phyloP scores from a whole-genome alignment of 2,329 filamentous ascomycete genomes.

The Coniochaeta sp. region DNA sequence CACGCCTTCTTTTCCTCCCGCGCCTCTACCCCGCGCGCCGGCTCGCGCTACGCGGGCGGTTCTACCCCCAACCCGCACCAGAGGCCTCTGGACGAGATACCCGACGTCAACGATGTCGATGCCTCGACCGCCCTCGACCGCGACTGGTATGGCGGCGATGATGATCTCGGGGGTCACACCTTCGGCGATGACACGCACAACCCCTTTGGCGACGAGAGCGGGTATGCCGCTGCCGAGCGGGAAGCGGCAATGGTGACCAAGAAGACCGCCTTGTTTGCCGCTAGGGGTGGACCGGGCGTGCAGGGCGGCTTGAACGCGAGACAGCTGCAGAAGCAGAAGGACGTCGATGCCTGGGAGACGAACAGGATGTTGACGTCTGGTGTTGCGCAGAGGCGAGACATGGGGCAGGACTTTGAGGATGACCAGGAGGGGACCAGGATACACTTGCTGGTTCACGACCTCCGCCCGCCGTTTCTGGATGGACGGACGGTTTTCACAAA shows the following conservation, averaged over 20 bases:
- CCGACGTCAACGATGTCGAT: slow-evolving; percentile 58
- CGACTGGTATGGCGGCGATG: slow-evolving; percentile 89
- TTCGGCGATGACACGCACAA: slow-evolving; percentile 92
- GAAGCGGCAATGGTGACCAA: slow-evolving; percentile 72
- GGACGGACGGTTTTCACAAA: slow-evolving; percentile 95
- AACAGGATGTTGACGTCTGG: slow-evolving; percentile 97
- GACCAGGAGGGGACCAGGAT: slow-evolving; percentile 86
- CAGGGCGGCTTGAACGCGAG: slow-evolving; percentile 55
- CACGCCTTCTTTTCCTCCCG: slow-evolving; percentile 13
- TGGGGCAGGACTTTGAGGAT: slow-evolving; percentile 75
- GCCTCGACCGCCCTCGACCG: slow-evolving; percentile 65
- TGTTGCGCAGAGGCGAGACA: slow-evolving; percentile 81
- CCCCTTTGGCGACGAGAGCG: slow-evolving; percentile 72
- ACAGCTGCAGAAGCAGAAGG: slow-evolving; percentile 78
- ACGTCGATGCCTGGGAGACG: slow-evolving; percentile 97
- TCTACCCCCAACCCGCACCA: slow-evolving; percentile 41
- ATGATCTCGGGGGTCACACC: slow-evolving; percentile 75
- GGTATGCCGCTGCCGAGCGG: slow-evolving; percentile 63
- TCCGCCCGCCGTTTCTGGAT: slow-evolving; percentile 90
- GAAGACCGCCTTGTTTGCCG: slow-evolving; percentile 59
- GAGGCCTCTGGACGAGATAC: slow-evolving; percentile 54
- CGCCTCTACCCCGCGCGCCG: slow-evolving; percentile 18
- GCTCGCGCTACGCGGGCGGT: slow-evolving; percentile 20
- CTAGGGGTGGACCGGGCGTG: slow-evolving; percentile 10
- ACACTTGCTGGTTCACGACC: slow-evolving; percentile 86